A percentile compares a stretch with the other conserved stretches of the same genome.
Evolutionary conservation across 2,329 filamentous ascomycete species (phyloP).

Genomic region (Nemania bipapillata): DNA sequence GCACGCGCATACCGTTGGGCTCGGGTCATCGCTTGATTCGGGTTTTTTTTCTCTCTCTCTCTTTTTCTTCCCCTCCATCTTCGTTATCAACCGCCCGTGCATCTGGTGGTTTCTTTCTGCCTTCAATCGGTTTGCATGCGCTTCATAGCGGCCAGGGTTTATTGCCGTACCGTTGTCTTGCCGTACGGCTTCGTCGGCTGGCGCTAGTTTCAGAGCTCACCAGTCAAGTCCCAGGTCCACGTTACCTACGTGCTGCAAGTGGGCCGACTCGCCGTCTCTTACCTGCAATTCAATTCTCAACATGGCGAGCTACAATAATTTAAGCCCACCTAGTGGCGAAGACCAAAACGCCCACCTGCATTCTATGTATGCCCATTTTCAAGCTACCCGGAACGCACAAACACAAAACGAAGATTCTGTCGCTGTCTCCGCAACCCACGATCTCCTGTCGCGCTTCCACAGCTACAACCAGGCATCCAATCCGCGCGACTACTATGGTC

Average conservation of each 20-base stretch:
- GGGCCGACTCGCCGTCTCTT: conserved; percentile 33
- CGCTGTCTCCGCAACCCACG: conserved; percentile 43
- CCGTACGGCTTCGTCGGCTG: conserved; percentile 27
- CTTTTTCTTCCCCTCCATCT: not conserved
- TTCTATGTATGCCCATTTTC: conserved; percentile 56
- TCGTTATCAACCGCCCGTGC: not conserved
- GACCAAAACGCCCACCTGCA: conserved; percentile 53
- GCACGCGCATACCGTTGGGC: conserved; percentile 34
- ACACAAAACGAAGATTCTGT: conserved; percentile 38
- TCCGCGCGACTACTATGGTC: conserved; percentile 49
- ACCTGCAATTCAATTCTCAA: conserved; percentile 33
- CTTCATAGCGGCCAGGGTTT: conserved; percentile 5
- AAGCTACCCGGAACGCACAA: conserved; percentile 46
- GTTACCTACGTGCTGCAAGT: conserved; percentile 30
- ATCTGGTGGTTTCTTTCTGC: not conserved
- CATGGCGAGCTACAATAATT: conserved; percentile 53
- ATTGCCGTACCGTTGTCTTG: not conserved
- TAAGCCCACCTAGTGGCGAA: conserved; percentile 46
- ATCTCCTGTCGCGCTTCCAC: conserved; percentile 50
- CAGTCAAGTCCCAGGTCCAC: conserved; percentile 24
- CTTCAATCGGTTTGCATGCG: not conserved
- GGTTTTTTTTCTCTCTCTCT: conserved; percentile 1
- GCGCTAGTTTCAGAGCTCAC: conserved; percentile 36
- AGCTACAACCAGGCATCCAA: conserved; percentile 48
- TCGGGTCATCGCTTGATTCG: conserved; percentile 22